Percentiles rank a stretch among this genome's conserved stretches.
These are phyloP conservation scores for Zygoascus ofunaensis DNA, from an alignment of 805 yeast species.

Conservation along the genomic window DNA sequence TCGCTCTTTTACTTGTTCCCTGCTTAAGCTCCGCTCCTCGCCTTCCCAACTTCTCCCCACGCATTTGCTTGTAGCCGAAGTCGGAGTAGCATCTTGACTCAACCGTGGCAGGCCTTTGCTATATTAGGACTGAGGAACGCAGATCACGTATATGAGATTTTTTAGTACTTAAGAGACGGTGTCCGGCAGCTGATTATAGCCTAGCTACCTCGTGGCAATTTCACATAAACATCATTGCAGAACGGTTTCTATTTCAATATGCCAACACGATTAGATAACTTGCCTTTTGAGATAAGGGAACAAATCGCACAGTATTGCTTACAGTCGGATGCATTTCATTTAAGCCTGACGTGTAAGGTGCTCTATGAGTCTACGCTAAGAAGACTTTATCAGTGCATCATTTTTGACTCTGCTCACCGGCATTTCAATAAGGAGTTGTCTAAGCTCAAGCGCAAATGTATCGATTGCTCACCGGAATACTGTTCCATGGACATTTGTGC, in stretches of 20 bases:
- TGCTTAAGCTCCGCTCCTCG: no score
- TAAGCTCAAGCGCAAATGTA: conserved; percentile 3
- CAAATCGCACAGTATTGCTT: conserved; percentile 21
- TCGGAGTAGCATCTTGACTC: background rate
- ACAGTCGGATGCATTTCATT: conserved; percentile 27
- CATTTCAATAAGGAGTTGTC: conserved; percentile 15
- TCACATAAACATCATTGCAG: no score
- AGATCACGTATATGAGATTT: no score
- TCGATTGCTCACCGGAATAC: background rate
- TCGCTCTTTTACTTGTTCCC: no score
- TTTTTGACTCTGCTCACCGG: conserved; percentile 26
- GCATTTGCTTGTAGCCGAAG: no score
- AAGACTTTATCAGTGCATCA: conserved; percentile 23
- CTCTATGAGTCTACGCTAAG: conserved; percentile 18
- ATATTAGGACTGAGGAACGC: no score
- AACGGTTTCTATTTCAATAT: no score
- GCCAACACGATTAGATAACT: conserved; percentile 6
- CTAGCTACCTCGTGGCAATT: no score
- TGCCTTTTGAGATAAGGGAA: conserved; percentile 24
- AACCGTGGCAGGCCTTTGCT: background rate
- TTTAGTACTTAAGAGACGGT: no score
- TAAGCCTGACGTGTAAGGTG: conserved; percentile 21
- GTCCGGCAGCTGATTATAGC: no score
- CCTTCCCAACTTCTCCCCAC: no score
- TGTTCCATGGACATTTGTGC: background rate